phyloP scores from a whole-genome alignment of 768 basidiomycete genomes.

The Leccinellum rugosiceps region DNA sequence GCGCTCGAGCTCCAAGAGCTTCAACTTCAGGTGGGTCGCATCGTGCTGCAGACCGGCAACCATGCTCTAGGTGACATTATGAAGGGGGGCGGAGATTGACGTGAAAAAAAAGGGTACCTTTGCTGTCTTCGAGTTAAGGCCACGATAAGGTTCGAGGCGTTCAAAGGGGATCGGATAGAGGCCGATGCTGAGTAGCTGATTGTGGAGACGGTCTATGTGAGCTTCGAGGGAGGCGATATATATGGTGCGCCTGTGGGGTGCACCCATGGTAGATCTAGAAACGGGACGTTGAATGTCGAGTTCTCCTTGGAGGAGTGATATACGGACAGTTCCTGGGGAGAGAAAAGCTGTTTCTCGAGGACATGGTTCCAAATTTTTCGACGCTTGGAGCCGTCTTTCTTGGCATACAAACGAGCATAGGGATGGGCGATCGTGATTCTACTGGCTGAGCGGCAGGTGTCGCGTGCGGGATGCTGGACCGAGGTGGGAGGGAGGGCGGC shows the following conservation, averaged over 20 bases:
- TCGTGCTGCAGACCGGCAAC: constrained; percentile 70
- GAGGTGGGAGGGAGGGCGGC: neutral
- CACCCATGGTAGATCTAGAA: constrained; percentile 59
- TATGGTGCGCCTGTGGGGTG: constrained; percentile 63
- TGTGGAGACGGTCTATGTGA: constrained; percentile 66
- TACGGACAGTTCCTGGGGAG: constrained; percentile 60
- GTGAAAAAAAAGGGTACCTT: constrained; percentile 45
- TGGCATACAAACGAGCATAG: constrained; percentile 66
- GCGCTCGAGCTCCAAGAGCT: constrained; percentile 66
- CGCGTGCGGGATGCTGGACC: constrained; percentile 17
- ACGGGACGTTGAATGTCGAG: neutral
- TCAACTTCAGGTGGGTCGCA: constrained; percentile 53
- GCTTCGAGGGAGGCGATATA: constrained; percentile 73
- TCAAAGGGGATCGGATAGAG: constrained; percentile 55
- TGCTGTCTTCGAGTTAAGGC: constrained; percentile 73
- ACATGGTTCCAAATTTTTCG: constrained; percentile 78
- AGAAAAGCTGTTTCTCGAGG: constrained; percentile 70
- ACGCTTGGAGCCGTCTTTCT: constrained; percentile 60
- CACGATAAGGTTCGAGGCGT: constrained; percentile 59
- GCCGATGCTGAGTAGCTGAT: constrained; percentile 49
- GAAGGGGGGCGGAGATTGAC: neutral
- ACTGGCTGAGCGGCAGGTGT: constrained; percentile 14
- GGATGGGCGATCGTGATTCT: constrained; percentile 53
- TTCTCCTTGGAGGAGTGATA: neutral
- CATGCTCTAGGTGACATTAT: constrained; percentile 53